These are phyloP conservation scores for Juncus effusus DNA, from an alignment of 176 grass and related monocot genomes.

Conservation along the genomic window DNA sequence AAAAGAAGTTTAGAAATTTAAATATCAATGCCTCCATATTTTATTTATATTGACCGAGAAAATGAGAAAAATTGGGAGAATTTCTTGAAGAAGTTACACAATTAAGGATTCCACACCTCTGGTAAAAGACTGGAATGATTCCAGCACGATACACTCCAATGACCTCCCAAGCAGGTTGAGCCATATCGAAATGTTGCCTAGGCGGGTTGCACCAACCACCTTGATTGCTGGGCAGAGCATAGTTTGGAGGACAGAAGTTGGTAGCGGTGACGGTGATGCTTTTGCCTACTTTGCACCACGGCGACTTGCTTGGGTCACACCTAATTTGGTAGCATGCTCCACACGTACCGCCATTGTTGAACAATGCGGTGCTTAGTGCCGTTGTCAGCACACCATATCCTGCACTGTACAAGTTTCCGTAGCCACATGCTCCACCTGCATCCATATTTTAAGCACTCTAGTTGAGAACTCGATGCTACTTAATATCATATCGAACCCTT, in stretches of 20 bases:
- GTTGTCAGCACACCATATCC: slow-evolving; percentile 32
- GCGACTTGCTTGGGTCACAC: slow-evolving; percentile 34
- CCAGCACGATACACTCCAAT: slow-evolving; percentile 59
- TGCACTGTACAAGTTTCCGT: slow-evolving; percentile 46
- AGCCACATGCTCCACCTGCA: slow-evolving; percentile 62
- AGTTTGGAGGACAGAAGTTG: slow-evolving; percentile 70
- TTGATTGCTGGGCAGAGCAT: slow-evolving; percentile 33
- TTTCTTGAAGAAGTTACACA: too few species aligned
- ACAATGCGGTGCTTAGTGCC: slow-evolving; percentile 39
- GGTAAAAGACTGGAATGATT: slow-evolving; percentile 55
- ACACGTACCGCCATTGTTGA: slow-evolving; percentile 42
- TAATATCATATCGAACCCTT: not conserved
- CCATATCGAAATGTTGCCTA: slow-evolving; percentile 71
- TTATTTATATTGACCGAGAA: too few species aligned
- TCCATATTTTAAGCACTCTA: too few species aligned
- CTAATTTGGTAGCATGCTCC: slow-evolving; percentile 49
- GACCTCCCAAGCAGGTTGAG: slow-evolving; percentile 69
- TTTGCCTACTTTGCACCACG: slow-evolving; percentile 36
- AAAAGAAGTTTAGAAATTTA: too few species aligned
- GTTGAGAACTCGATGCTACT: not conserved
- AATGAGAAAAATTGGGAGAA: too few species aligned
- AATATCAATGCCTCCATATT: too few species aligned
- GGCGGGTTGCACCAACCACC: slow-evolving; percentile 79
- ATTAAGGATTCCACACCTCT: slow-evolving; percentile 24
- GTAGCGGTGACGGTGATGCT: slow-evolving; percentile 50